Base-by-base conservation (phyloP, 1,284 basidiomycete genomes). In the Sanghuangporus weigelae region DNA sequence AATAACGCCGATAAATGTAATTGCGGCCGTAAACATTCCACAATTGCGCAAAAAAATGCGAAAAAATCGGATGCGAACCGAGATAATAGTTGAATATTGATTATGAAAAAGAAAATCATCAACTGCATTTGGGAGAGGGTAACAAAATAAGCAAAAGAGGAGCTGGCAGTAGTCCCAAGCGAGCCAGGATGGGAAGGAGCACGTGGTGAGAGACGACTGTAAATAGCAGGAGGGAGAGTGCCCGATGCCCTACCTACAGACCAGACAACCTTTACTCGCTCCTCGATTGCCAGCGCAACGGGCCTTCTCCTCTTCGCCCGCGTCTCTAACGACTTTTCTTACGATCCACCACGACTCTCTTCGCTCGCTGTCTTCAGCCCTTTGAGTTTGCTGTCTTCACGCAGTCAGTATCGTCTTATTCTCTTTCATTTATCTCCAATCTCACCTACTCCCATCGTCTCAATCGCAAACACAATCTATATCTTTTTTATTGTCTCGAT, bases 261-360 rank as follows among this genome's bases (percentile, higher is more conserved):
- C 19, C 59, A 44, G 7, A 19, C 44, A 48, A 44, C n/a, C 16
- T 35, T 26, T 19, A 10, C 57, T 38, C 57, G 23, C 39, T 42
- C 57, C 57, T 58, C 56, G 56, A 63, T 63, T 58, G 62, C 62
- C 62, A 63, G 62, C 62, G 57, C 62, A 49, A 63, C 62, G 53
- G 40, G 53, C 26, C 56, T 23, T 48, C 49, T 46, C 26, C 19
- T 12, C 40, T 21, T 51, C 54, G 57, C 42, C 53, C 46, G 57
- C 51, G 62, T 63, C 56, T 57, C 62, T 63, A 63, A 63, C 62
- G 62, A 63, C 62, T 35, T 51, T 56, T 57, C 55, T 63, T 58
- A 63, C 62, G 62, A 58, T 48, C 61, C 16, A 19, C 54, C 44
- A 62, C 61, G 54, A 62, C 55, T 16, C 62, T 2, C 44, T 62